These are phyloP conservation scores for Suhomyces yuchorum DNA, from an alignment of 1,139 yeast genomes.

Conservation along the genomic window DNA sequence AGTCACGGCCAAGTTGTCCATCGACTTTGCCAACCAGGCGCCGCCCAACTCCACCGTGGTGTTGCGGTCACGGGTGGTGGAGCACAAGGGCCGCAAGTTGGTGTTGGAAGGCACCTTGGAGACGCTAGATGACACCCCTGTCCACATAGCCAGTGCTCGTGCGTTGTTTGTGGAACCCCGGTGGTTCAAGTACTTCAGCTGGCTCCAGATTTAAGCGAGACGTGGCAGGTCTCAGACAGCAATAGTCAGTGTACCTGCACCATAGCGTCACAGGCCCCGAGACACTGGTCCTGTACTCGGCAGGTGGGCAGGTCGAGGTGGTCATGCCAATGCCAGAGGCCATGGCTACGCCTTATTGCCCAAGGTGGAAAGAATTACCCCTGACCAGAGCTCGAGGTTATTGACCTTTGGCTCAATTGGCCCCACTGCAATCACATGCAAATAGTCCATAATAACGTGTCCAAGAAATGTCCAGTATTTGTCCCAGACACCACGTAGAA, in stretches of 20 bases:
- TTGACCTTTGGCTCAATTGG: not conserved
- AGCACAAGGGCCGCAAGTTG: slow-evolving; percentile 78
- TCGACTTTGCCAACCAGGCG: slow-evolving; percentile 67
- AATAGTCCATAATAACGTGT: not conserved
- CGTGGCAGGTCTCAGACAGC: not conserved
- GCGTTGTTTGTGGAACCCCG: slow-evolving; percentile 76
- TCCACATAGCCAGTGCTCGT: slow-evolving; percentile 54
- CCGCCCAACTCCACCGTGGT: slow-evolving; percentile 69
- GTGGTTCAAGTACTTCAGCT: slow-evolving; percentile 73
- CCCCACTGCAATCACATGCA: not conserved
- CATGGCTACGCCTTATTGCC: not conserved
- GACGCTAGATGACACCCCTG: slow-evolving; percentile 38
- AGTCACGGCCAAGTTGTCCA: slow-evolving; percentile 79
- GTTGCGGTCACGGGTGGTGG: slow-evolving; percentile 65
- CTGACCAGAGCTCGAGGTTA: not conserved
- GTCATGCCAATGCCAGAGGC: not conserved
- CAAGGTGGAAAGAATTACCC: not conserved
- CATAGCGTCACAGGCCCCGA: not conserved
- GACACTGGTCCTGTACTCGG: not conserved
- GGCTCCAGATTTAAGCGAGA: slow-evolving; percentile 44
- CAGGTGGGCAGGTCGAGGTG: not conserved
- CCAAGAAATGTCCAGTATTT: not conserved
- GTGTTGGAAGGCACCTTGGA: slow-evolving; percentile 66
- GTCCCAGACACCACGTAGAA: not conserved
- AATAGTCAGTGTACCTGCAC: not conserved